A percentile compares a stretch with the other conserved stretches of the same genome.
Conservation (phyloP, 2,329 filamentous ascomycete genomes). For the Dactylellina leptospora region DNA sequence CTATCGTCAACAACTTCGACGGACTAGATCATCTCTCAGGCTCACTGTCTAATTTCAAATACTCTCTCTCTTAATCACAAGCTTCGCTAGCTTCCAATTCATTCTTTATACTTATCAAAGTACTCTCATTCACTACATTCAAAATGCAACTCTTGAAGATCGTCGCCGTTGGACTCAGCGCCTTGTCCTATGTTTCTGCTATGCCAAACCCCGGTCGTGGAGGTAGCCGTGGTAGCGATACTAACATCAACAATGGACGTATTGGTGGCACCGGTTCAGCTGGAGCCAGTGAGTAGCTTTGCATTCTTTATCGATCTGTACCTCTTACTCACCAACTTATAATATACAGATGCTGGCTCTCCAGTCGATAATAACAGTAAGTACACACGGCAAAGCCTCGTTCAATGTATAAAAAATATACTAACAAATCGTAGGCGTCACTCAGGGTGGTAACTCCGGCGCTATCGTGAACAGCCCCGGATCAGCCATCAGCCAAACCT, state of each 20-base stretch:
- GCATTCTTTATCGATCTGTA: background rate
- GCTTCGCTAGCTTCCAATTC: constrained; percentile 14
- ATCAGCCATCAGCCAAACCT: constrained; percentile 26
- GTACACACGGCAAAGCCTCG: background rate
- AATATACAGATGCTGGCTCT: constrained; percentile 23
- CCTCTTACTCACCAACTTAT: background rate
- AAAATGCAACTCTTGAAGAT: constrained; percentile 52
- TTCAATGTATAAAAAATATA: background rate
- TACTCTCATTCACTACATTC: background rate
- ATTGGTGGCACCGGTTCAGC: constrained; percentile 43
- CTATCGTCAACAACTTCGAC: constrained; percentile 14
- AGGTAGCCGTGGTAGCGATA: constrained; percentile 3
- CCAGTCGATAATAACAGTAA: constrained; percentile 34
- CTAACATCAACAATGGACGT: constrained; percentile 19
- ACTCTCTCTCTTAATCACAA: constrained; percentile 19
- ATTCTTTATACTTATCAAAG: constrained; percentile 14
- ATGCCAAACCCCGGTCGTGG: constrained; percentile 18
- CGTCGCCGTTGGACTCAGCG: constrained; percentile 32
- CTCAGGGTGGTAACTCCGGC: constrained; percentile 37
- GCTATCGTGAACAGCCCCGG: constrained; percentile 24
- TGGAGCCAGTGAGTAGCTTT: constrained; percentile 20
- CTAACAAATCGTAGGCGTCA: constrained; percentile 21
- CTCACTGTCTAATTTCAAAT: constrained; percentile 20
- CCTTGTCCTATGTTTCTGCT: constrained; percentile 36
- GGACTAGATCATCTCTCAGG: background rate